Base-by-base conservation (phyloP, 257 asterid genomes). In the Solanum lycopersicoides region DNA sequence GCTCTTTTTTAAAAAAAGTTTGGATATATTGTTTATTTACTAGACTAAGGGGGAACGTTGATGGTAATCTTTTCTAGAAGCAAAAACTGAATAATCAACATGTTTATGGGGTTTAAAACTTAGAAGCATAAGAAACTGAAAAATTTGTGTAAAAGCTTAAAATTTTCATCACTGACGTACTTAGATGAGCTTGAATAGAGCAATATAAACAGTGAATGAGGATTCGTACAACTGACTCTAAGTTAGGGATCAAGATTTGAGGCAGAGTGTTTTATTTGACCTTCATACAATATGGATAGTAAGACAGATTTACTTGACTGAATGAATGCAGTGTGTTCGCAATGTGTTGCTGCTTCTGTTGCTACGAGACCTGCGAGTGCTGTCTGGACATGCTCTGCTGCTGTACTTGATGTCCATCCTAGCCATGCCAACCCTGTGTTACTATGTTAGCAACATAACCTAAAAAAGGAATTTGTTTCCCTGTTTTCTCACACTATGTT, bases 341-440 rank as follows among this genome's bases (percentile, higher is more conserved):
- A 8, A 9, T 68, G 87, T 91, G 91, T 65, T 91, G 92, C 91
- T 88, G 89, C 60, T 91, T 89, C 87, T 91, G 92, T 68, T 89
- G 91, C 90, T 91, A 75, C 56, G 90, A 91, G 88, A 76, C 92
- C 16, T 91, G 93, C 12, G 88, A 91, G 86, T 89, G 92, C 88
- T 89, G 89, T 85, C 88, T 88, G 86, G 89, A 91, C 76, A 53
- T 88, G 5, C 25, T 87, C 75, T 91, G 90, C 89, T 87, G 92
- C 12, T 85, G 84, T 69, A n/a, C 20, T 35, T 91, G 32, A 12
- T 82, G 84, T 56, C 45, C n/a, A 41, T 91, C 87, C 63, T 14
- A 84, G 77, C 7, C 84, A 45, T 25, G 30, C 16, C 68, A 80
- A 47, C 4, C 18, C 66, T 80, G 12, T 79, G 28, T 80, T 4